Conservation (phyloP, 192 early-diverging fungal species). For the Backusella parvicylindrica region DNA sequence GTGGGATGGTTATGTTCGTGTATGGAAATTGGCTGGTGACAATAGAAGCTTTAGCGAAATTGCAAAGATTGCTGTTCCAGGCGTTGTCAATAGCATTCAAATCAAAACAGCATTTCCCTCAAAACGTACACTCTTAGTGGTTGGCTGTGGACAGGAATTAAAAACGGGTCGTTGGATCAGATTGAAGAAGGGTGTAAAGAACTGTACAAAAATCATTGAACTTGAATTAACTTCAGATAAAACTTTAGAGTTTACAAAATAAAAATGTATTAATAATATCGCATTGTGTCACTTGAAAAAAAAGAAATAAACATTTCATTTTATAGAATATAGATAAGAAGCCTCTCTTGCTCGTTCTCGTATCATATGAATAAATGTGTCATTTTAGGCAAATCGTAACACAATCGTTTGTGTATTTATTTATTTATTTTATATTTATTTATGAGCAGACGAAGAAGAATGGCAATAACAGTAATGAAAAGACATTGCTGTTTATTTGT, state of each 20-base stretch:
- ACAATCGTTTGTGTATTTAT: too few species aligned
- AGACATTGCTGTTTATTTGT: too few species aligned
- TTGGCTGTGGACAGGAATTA: conserved; percentile 87
- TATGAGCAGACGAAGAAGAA: too few species aligned
- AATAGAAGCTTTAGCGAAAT: conserved; percentile 63
- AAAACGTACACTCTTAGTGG: conserved; percentile 52
- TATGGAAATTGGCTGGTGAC: conserved; percentile 80
- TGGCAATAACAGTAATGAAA: too few species aligned
- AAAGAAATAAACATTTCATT: background rate
- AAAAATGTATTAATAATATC: background rate
- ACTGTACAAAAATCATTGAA: conserved; percentile 68
- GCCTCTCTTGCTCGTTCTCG: too few species aligned
- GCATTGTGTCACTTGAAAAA: background rate
- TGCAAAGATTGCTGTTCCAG: conserved; percentile 59
- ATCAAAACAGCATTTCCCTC: conserved; percentile 35
- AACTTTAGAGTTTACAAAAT: background rate
- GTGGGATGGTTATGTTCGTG: conserved; percentile 79
- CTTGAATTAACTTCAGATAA: conserved; percentile 34
- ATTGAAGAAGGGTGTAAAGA: conserved; percentile 68
- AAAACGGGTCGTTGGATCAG: conserved; percentile 87
- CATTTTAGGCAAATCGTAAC: background rate
- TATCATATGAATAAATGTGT: background rate
- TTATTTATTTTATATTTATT: too few species aligned
- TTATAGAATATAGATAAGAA: background rate
- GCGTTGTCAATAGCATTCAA: conserved; percentile 54